Conservation (phyloP, 768 basidiomycete genomes). For the Paxillus ammoniavirescens region DNA sequence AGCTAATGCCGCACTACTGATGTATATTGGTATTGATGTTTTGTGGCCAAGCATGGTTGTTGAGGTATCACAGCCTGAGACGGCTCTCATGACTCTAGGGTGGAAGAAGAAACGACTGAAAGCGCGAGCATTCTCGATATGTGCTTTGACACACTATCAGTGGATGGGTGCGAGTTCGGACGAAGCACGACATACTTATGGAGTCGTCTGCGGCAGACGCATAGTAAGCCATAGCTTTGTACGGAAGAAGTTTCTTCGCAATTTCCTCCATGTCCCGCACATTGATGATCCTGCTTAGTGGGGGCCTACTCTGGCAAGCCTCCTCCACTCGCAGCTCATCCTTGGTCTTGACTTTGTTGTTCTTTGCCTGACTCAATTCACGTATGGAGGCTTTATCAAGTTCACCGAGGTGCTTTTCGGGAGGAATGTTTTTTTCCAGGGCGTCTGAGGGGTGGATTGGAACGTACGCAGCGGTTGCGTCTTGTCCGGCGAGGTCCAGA, state of each 20-base stretch:
- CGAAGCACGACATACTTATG: constrained; percentile 49
- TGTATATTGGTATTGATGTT: constrained; percentile 77
- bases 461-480: constrained; percentile 74
- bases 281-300: constrained; percentile 67
- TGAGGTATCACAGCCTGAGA: constrained; percentile 64
- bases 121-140: constrained; percentile 71
- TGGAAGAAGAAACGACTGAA: constrained; percentile 86
- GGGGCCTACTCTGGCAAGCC: constrained; percentile 60
- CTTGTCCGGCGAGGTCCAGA: constrained; percentile 81
- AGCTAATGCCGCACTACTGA: constrained; percentile 79
- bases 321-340: constrained; percentile 69
- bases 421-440: constrained; percentile 66
- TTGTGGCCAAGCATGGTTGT: constrained; percentile 71
- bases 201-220: constrained; percentile 86
- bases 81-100: constrained; percentile 72
- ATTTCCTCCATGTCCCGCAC: constrained; percentile 81
- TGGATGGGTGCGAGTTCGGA: constrained; percentile 15
- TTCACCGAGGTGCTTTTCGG: constrained; percentile 70
- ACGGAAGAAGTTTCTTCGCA: constrained; percentile 68
- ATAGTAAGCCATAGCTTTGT: constrained; percentile 82
- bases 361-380: constrained; percentile 34
- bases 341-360: constrained; percentile 52
- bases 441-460: constrained; percentile 87
- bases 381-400: constrained; percentile 49
- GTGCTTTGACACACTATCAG: constrained; percentile 38